phyloP scores from a whole-genome alignment of 345 rosid genomes.

The Arabis hirsuta region DNA sequence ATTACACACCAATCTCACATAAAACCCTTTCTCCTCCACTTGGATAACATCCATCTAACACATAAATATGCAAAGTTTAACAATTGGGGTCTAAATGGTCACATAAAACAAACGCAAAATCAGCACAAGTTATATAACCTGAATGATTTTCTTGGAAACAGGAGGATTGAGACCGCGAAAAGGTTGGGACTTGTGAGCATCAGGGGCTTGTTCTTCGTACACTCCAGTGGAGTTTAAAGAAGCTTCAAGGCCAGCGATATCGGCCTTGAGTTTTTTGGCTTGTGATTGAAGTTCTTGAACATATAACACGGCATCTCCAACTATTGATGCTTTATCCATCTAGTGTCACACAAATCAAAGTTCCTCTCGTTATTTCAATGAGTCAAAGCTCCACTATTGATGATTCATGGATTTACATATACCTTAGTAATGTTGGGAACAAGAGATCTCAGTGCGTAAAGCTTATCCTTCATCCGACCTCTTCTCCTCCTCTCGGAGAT shows the following conservation, averaged over 20 bases:
- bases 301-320: conserved; percentile 78
- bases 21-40: conserved; percentile 76
- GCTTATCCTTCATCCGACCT: conserved; percentile 88
- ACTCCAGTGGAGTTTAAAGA: conserved; percentile 45
- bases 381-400: no score
- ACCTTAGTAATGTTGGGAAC: conserved; percentile 97
- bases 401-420: conserved; percentile 3
- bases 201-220: conserved; percentile 36
- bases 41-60: conserved; percentile 71
- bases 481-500: conserved; percentile 75
- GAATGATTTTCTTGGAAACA: conserved; percentile 52
- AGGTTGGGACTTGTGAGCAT: conserved; percentile 38
- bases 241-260: conserved; percentile 68
- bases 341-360: conserved; percentile 32
- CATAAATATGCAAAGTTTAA: background rate
- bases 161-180: conserved; percentile 36
- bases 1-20: conserved; percentile 62
- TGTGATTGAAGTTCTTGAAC: conserved; percentile 74
- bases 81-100: background rate
- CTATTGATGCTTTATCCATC: conserved; percentile 98
- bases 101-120: background rate
- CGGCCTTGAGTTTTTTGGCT: conserved; percentile 71
- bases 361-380: background rate
- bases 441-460: conserved; percentile 76
- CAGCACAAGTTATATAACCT: conserved; percentile 52